Percentiles rank a stretch among this genome's conserved stretches.
phyloP scores from a whole-genome alignment of 2,329 filamentous ascomycete genomes.

The Sphaerulina populicola region DNA sequence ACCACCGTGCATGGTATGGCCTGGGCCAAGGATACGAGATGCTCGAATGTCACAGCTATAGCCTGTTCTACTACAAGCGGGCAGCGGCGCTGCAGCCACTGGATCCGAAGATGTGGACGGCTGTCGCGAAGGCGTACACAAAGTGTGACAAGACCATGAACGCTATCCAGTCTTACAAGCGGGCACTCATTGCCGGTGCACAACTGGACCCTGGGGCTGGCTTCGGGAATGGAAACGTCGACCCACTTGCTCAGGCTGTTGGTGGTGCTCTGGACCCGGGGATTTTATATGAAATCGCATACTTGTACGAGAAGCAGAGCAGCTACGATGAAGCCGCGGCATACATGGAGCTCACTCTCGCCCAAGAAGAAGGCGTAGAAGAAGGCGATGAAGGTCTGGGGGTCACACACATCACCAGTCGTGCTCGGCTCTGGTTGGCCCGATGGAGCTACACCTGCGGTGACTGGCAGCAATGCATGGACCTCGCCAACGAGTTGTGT shows the following conservation, averaged over 20 bases:
- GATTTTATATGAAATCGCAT: conserved; percentile 79
- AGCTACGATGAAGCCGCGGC: conserved; percentile 72
- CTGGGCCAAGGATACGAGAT: conserved; percentile 95
- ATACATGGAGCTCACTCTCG: conserved; percentile 93
- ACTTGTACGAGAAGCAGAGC: conserved; percentile 73
- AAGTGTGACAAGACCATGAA: conserved; percentile 82
- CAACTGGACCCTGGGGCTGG: conserved; percentile 61
- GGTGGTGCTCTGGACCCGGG: conserved; percentile 72
- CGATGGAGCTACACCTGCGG: conserved; percentile 66
- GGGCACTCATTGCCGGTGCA: conserved; percentile 77
- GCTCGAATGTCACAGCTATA: conserved; percentile 95
- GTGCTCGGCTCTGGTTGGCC: conserved; percentile 89
- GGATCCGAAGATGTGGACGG: conserved; percentile 98
- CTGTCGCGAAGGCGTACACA: conserved; percentile 82
- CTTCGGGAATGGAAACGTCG: conserved; percentile 37
- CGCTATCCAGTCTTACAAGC: conserved; percentile 89
- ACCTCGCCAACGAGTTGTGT: conserved; percentile 80
- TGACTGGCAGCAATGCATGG: conserved; percentile 67
- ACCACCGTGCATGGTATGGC: conserved; percentile 97
- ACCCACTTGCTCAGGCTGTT: conserved; percentile 41
- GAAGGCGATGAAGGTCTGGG: conserved; percentile 54
- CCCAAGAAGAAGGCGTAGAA: conserved; percentile 70
- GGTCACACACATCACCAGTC: conserved; percentile 83
- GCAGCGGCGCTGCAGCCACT: conserved; percentile 87
- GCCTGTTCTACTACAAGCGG: conserved; percentile 94